Conservation (phyloP, 805 yeast species). For the Lipomyces kockii region DNA sequence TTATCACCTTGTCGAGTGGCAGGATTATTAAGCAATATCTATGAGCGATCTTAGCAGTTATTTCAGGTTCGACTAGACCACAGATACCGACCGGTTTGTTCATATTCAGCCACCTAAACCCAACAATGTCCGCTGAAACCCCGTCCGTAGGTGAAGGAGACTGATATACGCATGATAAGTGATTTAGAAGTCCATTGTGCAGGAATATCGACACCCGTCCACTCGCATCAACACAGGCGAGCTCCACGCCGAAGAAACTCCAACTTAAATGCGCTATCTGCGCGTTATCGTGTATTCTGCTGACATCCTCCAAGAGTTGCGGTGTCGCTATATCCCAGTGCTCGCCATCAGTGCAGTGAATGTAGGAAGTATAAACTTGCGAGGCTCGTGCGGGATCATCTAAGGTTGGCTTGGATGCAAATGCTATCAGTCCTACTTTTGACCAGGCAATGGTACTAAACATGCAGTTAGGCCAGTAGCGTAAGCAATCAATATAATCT, state of each 20-base stretch:
- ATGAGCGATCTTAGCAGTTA: slow-evolving; percentile 4
- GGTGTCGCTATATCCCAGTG: slow-evolving; percentile 78
- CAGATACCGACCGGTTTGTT: slow-evolving; percentile 62
- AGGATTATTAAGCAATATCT: slow-evolving; percentile 28
- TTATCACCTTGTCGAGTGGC: slow-evolving; percentile 32
- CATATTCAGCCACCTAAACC: slow-evolving; percentile 74
- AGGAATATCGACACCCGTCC: slow-evolving; percentile 67
- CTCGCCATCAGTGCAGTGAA: slow-evolving; percentile 75
- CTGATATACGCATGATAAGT: slow-evolving; percentile 39
- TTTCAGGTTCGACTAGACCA: slow-evolving; percentile 60
- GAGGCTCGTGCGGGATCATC: slow-evolving; percentile 9
- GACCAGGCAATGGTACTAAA: slow-evolving; percentile 36
- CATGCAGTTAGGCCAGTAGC: background rate
- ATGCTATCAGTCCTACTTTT: slow-evolving; percentile 36
- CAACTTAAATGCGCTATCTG: slow-evolving; percentile 57
- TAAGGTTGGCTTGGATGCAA: slow-evolving; percentile 7
- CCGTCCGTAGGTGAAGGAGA: slow-evolving; percentile 33
- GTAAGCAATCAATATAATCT: background rate
- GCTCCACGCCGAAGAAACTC: slow-evolving; percentile 79
- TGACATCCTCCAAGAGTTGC: slow-evolving; percentile 45
- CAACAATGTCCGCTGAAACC: slow-evolving; percentile 46
- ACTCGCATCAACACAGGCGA: slow-evolving; percentile 73
- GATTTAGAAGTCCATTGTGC: slow-evolving; percentile 38
- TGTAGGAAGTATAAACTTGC: slow-evolving; percentile 23
- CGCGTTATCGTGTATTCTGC: slow-evolving; percentile 31